phyloP scores from a whole-genome alignment of 2,329 filamentous ascomycete genomes.

The Arthroderma uncinatum region DNA sequence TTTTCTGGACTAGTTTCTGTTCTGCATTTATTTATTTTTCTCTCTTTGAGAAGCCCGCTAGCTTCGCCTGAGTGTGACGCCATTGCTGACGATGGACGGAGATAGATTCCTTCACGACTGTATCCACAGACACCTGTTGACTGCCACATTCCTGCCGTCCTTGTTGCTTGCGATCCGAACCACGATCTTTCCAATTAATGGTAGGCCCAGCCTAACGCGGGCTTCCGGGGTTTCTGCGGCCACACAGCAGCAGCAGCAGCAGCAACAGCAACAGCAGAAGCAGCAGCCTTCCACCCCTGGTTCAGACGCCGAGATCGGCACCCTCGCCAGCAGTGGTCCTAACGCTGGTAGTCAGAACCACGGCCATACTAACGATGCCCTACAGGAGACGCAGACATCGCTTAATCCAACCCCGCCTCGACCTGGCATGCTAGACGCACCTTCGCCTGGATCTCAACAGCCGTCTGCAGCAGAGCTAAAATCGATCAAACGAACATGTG shows the following conservation, averaged over 20 bases:
- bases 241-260: neutral
- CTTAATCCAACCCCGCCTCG: conserved; percentile 10
- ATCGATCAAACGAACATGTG: conserved; percentile 36
- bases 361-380: neutral
- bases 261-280: neutral
- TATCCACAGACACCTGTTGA: conserved; percentile 51
- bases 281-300: neutral
- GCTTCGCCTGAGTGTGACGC: neutral
- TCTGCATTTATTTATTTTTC: neutral
- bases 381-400: conserved; percentile 11
- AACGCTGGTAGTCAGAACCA: neutral
- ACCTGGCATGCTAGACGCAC: conserved; percentile 4
- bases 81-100: conserved; percentile 7
- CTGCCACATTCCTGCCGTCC: conserved; percentile 53
- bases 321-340: conserved; percentile 8
- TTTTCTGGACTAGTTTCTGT: conserved; percentile 1
- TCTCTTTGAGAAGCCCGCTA: neutral
- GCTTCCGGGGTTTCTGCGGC: conserved; percentile 7
- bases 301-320: conserved; percentile 18
- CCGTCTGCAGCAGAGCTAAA: conserved; percentile 25
- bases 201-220: conserved; percentile 7
- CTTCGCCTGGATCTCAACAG: conserved; percentile 11
- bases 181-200: conserved; percentile 61
- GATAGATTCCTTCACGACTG: conserved; percentile 36
- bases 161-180: conserved; percentile 53